phyloP scores from a whole-genome alignment of 1,284 basidiomycete genomes.

The Spongispora temasekensis region DNA sequence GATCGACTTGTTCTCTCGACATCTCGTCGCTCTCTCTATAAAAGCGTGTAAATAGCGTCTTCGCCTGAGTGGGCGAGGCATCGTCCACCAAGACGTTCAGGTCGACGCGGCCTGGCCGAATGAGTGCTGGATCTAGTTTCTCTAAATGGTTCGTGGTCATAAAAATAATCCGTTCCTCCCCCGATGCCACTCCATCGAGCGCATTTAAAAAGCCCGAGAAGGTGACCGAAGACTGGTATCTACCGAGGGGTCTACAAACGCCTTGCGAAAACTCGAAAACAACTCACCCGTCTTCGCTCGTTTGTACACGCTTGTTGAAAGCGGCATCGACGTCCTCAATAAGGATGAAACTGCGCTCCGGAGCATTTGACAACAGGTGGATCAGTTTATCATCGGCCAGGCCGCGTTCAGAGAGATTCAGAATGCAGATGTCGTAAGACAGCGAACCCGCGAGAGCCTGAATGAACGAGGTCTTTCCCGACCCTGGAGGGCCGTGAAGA shows the following conservation, averaged over 20 bases:
- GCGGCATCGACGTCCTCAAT: constrained; percentile 99
- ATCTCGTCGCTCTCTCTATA: constrained; percentile 57
- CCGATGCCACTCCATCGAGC: constrained; percentile 95
- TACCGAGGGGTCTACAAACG: constrained; percentile 35
- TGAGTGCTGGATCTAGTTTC: constrained; percentile 85
- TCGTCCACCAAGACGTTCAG: constrained; percentile 86
- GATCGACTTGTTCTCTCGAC: constrained; percentile 41
- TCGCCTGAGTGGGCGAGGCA: constrained; percentile 82
- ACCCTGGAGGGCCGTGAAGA: constrained; percentile 94
- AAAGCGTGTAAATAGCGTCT: constrained; percentile 81
- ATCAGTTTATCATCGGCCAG: constrained; percentile 97
- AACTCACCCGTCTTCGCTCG: constrained; percentile 82
- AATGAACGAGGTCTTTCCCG: constrained; percentile 98
- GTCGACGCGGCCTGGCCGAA: constrained; percentile 94
- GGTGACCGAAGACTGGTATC: constrained; percentile 92
- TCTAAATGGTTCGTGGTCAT: constrained; percentile 98
- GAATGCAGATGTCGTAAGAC: constrained; percentile 93
- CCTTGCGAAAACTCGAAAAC: constrained; percentile 4
- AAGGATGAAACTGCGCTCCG: constrained; percentile 89
- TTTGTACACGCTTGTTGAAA: constrained; percentile 89
- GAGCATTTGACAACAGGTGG: constrained; percentile 90
- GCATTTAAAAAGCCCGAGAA: constrained; percentile 98
- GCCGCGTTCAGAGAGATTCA: constrained; percentile 96
- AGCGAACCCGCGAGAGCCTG: constrained; percentile 93
- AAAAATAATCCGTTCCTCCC: constrained; percentile 97